A percentile compares a stretch with the other conserved stretches of the same genome.
Evolutionary conservation across 257 asterid genomes (phyloP).

Genomic region (Leptodermis oblonga): DNA sequence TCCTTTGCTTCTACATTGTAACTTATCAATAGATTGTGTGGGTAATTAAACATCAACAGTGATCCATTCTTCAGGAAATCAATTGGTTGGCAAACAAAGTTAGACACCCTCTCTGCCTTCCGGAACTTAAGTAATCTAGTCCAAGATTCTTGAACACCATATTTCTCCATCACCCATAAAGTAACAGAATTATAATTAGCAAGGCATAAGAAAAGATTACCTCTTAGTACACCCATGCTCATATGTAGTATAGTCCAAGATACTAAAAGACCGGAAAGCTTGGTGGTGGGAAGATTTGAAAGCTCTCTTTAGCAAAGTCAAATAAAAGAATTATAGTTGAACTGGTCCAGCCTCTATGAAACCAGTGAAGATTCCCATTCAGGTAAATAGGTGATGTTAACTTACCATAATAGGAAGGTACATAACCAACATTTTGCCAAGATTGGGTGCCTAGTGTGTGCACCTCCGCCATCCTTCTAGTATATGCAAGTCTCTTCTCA

Average conservation of each 20-base stretch:
- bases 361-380: conserved; percentile 19
- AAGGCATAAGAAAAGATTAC: conserved; percentile 8
- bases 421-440: conserved; percentile 17
- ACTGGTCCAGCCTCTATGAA: neutral
- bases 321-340: neutral
- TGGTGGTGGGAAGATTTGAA: conserved; percentile 11
- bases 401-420: neutral
- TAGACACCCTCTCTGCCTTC: neutral
- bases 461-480: conserved; percentile 11
- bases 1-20: neutral
- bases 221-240: conserved; percentile 13
- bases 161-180: conserved; percentile 16
- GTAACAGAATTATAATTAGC: neutral
- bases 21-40: neutral
- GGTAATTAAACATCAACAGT: conserved; percentile 8
- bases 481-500: neutral
- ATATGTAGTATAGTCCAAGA: neutral
- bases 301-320: conserved; percentile 7
- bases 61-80: conserved; percentile 10
- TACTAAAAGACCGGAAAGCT: neutral
- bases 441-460: conserved; percentile 7
- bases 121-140: neutral
- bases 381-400: conserved; percentile 2
- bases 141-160: conserved; percentile 19
- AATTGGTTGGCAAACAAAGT: neutral